Base-by-base conservation (phyloP, 2,329 filamentous ascomycete genomes). In the Drechmeria coniospora region DNA sequence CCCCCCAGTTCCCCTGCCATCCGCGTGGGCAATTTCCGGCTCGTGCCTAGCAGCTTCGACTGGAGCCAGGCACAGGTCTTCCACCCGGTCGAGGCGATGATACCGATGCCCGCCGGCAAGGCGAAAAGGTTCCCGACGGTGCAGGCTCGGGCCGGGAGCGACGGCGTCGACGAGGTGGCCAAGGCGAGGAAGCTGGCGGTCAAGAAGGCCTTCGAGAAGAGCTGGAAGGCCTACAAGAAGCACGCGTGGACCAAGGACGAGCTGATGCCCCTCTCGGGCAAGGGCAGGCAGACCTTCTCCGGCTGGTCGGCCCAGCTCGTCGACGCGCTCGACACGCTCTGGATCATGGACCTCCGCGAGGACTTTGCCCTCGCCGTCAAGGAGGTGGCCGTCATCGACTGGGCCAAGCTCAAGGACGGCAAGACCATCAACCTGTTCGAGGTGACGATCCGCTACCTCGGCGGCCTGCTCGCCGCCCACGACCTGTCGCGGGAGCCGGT, bases 301-400 rank as follows among this genome's bases (percentile, higher is more conserved):
- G 63, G 64, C 23, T 74, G 69, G 57, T 63, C 58, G 12, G 70
- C 68, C 2, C 71, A 69, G 21, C 44, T 75, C 21, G 61, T 75
- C 21, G 70, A 75, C 45, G 54, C 63, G 0, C 49, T 74, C 32
- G 70, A 74, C 37, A 66, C 66, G 1, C 52, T 75, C 3, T 64
- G 59, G 55, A 71, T 75, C 33, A 66, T 74, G 63, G 68, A 56
- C 10, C 40, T 74, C 36, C 54, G 63, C 25, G 53, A 61, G 8
- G 70, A 75, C 30, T 73, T 74, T 36, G 44, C 51, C 25, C 44
- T 56, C 28, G 68, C 69, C 3, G 58, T 73, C 15, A 36, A 43
- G 29, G 39, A 50, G 23, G 52, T 62, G n/a, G 57, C 56, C 22
- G 47, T 54, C 17, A 68, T 74, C 35, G 64, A 74, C 45, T 74